phyloP scores from a whole-genome alignment of 805 yeast genomes.

The Starmerella apis region DNA sequence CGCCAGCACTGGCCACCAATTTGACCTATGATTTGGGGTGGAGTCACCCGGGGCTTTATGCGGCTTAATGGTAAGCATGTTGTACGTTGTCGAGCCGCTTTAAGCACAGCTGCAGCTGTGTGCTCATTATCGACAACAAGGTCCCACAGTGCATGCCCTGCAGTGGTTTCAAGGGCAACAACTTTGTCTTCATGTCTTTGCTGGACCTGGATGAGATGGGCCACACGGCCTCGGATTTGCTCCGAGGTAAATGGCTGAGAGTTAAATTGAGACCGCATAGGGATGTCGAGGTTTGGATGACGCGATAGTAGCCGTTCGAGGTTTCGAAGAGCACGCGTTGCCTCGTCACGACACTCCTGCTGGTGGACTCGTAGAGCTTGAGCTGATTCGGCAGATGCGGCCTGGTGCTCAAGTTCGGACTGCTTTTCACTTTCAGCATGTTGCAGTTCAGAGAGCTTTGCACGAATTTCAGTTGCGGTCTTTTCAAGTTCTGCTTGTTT shows the following conservation, averaged over 20 bases:
- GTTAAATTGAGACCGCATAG: slow-evolving; percentile 40
- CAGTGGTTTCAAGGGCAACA: slow-evolving; percentile 82
- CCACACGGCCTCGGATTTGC: slow-evolving; percentile 78
- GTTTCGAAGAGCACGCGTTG: slow-evolving; percentile 10
- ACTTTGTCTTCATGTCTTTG: slow-evolving; percentile 51
- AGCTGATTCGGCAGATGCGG: slow-evolving; percentile 1
- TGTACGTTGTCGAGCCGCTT: slow-evolving; percentile 70
- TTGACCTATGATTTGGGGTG: slow-evolving; percentile 41
- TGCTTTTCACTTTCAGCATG: not conserved
- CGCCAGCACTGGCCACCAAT: slow-evolving; percentile 82
- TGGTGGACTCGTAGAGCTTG: not conserved
- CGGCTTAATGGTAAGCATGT: slow-evolving; percentile 89
- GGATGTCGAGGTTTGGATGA: slow-evolving; percentile 30
- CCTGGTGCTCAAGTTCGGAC: not conserved
- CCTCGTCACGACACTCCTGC: slow-evolving; percentile 11
- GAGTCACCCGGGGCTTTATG: slow-evolving; percentile 52
- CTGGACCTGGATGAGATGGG: slow-evolving; percentile 62
- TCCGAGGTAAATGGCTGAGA: not conserved
- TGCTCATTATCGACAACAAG: slow-evolving; percentile 82
- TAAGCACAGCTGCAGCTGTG: slow-evolving; percentile 73
- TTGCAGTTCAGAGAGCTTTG: not conserved
- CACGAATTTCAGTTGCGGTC: not conserved
- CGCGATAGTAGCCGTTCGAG: slow-evolving; percentile 13
- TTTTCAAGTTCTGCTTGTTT: not conserved
- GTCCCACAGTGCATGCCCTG: slow-evolving; percentile 82